Evolutionary conservation across 805 yeast species (phyloP).

Genomic region (Cyberlindnera samutprakarnensis): DNA sequence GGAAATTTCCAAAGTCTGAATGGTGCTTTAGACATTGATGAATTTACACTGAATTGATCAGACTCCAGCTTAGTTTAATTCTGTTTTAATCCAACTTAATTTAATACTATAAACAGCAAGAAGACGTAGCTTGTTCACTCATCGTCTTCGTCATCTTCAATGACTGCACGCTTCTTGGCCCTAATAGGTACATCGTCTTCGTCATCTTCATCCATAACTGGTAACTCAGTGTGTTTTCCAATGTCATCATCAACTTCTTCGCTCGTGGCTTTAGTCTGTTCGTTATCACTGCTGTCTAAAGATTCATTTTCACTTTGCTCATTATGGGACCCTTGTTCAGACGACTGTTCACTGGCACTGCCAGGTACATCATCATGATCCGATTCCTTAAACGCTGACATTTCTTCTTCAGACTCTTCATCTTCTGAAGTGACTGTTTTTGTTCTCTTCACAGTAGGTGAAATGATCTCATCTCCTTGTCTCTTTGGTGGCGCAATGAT

Average conservation of each 20-base stretch:
- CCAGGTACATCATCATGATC: no score
- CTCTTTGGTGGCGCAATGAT: constrained; percentile 2
- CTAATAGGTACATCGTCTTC: background rate
- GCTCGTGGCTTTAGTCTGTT: constrained; percentile 1
- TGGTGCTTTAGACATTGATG: constrained; percentile 20
- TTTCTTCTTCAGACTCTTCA: background rate
- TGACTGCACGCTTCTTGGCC: constrained; percentile 1
- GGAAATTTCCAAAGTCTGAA: constrained; percentile 17
- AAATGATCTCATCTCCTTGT: constrained; percentile 1
- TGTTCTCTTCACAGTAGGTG: constrained; percentile 9
- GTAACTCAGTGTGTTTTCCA: background rate
- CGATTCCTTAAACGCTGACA: no score
- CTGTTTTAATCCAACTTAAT: no score
- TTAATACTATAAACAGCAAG: no score
- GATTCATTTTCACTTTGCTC: background rate
- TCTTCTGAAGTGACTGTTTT: background rate
- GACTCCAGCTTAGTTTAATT: no score
- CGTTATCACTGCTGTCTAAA: constrained; percentile 1
- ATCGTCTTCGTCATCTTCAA: constrained; percentile 6
- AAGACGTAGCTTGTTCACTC: constrained; percentile 5
- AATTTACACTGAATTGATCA: constrained; percentile 11
- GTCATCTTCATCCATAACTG: background rate
- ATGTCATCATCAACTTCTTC: background rate
- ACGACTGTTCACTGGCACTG: no score
- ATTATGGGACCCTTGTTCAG: no score